These are phyloP conservation scores for Dichotomocladium elegans DNA, from an alignment of 371 early-diverging fungal species.

Conservation along the genomic window DNA sequence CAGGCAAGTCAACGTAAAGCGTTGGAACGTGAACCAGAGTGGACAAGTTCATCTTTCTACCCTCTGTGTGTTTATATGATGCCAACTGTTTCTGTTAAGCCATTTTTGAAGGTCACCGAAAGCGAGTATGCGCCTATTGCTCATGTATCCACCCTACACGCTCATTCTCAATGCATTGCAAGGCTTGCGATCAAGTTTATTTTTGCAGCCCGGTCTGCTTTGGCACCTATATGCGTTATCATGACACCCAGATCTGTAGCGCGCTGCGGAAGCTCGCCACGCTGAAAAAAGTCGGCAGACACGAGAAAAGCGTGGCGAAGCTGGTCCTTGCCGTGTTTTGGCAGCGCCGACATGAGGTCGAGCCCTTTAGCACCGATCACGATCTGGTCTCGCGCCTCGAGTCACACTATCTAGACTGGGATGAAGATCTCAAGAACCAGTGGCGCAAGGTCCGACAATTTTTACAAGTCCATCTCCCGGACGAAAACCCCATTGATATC, in stretches of 20 bases:
- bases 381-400: constrained; percentile 32
- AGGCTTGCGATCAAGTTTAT: constrained; percentile 47
- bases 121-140: constrained; percentile 47
- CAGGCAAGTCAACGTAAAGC: constrained; percentile 25
- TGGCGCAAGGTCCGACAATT: constrained; percentile 38
- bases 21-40: too few species aligned
- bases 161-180: constrained; percentile 34
- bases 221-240: constrained; percentile 10
- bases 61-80: too few species aligned
- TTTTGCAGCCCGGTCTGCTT: constrained; percentile 38
- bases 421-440: constrained; percentile 22
- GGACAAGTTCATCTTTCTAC: too few species aligned
- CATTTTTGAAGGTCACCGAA: constrained; percentile 40
- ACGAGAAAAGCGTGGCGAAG: constrained; percentile 43
- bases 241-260: constrained; percentile 23
- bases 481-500: constrained; percentile 1
- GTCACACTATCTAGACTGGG: constrained; percentile 46
- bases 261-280: constrained; percentile 43
- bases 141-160: constrained; percentile 32
- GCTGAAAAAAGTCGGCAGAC: constrained; percentile 31
- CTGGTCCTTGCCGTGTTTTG: constrained; percentile 19
- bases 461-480: constrained; percentile 11
- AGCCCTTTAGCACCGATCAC: background rate
- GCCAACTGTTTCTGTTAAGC: too few species aligned
- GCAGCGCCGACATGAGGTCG: constrained; percentile 12